Evolutionary conservation across 441 rosid genomes (phyloP).

Genomic region (Viola pubescens): DNA sequence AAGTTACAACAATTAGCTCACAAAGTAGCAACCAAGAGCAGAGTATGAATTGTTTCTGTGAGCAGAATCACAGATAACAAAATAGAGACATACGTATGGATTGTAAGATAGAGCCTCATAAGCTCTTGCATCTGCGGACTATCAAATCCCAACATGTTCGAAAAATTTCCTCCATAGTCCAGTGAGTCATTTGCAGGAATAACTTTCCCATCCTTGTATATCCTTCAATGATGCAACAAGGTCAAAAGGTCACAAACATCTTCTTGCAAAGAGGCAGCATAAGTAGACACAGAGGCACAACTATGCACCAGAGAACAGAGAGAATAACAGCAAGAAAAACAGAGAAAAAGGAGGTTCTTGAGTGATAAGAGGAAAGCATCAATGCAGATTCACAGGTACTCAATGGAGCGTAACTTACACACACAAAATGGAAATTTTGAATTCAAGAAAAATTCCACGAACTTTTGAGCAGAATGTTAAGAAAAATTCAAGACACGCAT

Average conservation of each 20-base stretch:
- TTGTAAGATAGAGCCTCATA: conserved; percentile 95
- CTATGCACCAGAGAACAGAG: too few relatives aligned
- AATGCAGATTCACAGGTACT: too few relatives aligned
- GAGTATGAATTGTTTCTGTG: background rate
- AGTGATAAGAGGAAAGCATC: too few relatives aligned
- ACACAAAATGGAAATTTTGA: background rate
- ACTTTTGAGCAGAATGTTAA: background rate
- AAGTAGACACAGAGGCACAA: background rate
- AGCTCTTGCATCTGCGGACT: conserved; percentile 86
- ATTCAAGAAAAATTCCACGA: background rate
- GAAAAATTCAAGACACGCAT: background rate
- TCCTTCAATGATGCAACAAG: conserved; percentile 36
- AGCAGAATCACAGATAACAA: background rate
- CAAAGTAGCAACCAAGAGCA: background rate
- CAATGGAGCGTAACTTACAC: too few relatives aligned
- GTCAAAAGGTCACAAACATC: background rate
- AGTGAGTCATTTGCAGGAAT: conserved; percentile 63
- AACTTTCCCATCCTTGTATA: conserved; percentile 65
- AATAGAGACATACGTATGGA: conserved; percentile 59
- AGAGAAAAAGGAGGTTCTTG: too few relatives aligned
- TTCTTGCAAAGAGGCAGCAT: background rate
- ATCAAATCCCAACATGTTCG: conserved; percentile 91
- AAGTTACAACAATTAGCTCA: background rate
- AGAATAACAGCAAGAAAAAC: too few relatives aligned
- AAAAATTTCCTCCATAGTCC: conserved; percentile 91